Evolutionary conservation across 1,139 yeast species (phyloP), one percentile per base, ranked within the genome.

Genomic region (Meyerozyma guilliermondii): DNA sequence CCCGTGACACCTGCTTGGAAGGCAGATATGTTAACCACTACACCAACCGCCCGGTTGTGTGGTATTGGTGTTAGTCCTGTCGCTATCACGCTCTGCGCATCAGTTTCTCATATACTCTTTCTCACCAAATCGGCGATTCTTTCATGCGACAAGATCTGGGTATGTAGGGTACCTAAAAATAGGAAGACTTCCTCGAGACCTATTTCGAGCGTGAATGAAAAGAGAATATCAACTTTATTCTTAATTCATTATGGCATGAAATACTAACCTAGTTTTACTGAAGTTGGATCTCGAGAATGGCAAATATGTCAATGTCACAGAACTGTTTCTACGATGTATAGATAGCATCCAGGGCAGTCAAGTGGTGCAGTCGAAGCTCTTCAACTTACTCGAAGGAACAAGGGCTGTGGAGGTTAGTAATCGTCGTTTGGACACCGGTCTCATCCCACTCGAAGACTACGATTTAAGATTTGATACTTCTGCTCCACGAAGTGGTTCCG

Each of bases 1-100:
- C 86, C 85, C 85, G 71, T 78, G 83, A 75, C 84, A 68, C 80
- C 79, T 77, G 85, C 85, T 80, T 80, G 86, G 86, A 80, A 80
- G 86, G 85, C 84, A 67, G 65, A 62, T 61, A 70, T 71, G 74
- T 64, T 70, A 69, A 61, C 75, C 75, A 69, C 71, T 71, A 71
- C 74, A 71, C 75, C 71, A 71, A 70, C 71, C 74, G 68, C 74
- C 75, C 75, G 17, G 36, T 34, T 43, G 36, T 33, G 24, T n/a
- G 13, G 5, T 26, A 2, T 5, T 4, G 4, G 28, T 5, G 28
- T 26, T 26, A 9, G 13, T 6, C 13, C 2, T 5, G 13, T n/a
- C 7, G 28, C 5, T 26, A 26, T 26, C 28, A n/a, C 28, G 13
- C 28, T 11, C 13, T 5, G 7, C 13, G 11, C 13, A 7, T 5